Evolutionary conservation across 305 asterid species (phyloP).

Genomic region (Euphrasia arctica): DNA sequence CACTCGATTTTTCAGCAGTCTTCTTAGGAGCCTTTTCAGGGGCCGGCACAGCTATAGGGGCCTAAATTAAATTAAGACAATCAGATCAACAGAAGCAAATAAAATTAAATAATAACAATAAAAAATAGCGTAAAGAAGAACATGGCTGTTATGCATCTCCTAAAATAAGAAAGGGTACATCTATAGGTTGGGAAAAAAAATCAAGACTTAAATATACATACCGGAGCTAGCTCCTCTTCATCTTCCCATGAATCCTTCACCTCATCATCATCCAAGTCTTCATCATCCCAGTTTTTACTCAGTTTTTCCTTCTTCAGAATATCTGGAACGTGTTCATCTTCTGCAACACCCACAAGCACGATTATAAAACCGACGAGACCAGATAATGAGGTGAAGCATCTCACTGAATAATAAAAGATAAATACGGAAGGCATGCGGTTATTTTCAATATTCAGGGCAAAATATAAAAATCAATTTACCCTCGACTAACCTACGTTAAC

Average conservation of each 20-base stretch:
- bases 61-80: conserved; percentile 37
- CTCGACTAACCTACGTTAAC: too few relatives aligned
- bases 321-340: conserved; percentile 54
- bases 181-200: background rate
- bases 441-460: background rate
- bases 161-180: background rate
- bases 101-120: background rate
- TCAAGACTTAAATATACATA: conserved; percentile 11
- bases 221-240: conserved; percentile 63
- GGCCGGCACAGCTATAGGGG: conserved; percentile 41
- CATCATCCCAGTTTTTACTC: conserved; percentile 66
- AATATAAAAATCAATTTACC: too few relatives aligned
- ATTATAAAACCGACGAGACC: background rate
- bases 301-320: conserved; percentile 44
- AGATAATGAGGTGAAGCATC: background rate
- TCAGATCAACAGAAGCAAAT: conserved; percentile 9
- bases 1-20: conserved; percentile 41
- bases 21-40: conserved; percentile 57
- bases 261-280: conserved; percentile 56
- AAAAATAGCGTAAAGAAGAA: background rate
- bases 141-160: background rate
- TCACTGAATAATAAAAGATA: background rate
- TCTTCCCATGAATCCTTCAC: conserved; percentile 92
- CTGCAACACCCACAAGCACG: conserved; percentile 35
- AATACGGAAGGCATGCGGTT: background rate